Evolutionary conservation across 176 grass and related monocot species (phyloP), one percentile per base, ranked within the genome.

Genomic region (Melocanna baccifera): DNA sequence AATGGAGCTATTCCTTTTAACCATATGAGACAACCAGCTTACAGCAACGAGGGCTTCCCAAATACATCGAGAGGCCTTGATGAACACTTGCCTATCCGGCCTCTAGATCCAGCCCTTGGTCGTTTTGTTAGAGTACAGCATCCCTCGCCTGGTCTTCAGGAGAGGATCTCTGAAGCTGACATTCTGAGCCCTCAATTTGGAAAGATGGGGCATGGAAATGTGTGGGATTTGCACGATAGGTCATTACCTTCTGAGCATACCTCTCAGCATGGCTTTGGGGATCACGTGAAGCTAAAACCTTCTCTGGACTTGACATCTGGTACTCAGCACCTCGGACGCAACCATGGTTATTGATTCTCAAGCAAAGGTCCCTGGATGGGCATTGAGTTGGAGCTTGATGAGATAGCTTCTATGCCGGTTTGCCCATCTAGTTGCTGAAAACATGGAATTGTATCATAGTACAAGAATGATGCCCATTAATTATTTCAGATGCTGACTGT

Each of bases 101-200:
- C 84, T 83, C 37, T 12, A 12, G 88, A 90, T 50, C 65, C 78
- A n/a, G 78, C 62, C 51, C 74, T 70, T 67, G 80, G 86, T 80
- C 87, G 73, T 73, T 93, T 87, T 81, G 19, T 80, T 75, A 90
- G 89, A 45, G 81, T 62, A 4, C 91, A 92, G 40, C 87, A 97
- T 88, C 65, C 81, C 48, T 90, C 88, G 11, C 76, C 39, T 50
- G 69, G 73, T 75, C 69, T 83, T 73, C 90, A 77, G 66, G 92
- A 97, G 80, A 95, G 85, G 76, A 79, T 89, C 71, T 76, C 88
- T 67, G 90, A 92, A 84, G 47, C 89, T 69, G 96, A 92, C 64
- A 95, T 98, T 63, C 85, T 88, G 62, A 85, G 83, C 77, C 62
- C 93, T 42, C 96, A 99, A 67, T 92, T 90, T 88, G 91, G 87